phyloP scores from a whole-genome alignment of 164 flowering plant genomes.

The Chimonanthus salicifolius region DNA sequence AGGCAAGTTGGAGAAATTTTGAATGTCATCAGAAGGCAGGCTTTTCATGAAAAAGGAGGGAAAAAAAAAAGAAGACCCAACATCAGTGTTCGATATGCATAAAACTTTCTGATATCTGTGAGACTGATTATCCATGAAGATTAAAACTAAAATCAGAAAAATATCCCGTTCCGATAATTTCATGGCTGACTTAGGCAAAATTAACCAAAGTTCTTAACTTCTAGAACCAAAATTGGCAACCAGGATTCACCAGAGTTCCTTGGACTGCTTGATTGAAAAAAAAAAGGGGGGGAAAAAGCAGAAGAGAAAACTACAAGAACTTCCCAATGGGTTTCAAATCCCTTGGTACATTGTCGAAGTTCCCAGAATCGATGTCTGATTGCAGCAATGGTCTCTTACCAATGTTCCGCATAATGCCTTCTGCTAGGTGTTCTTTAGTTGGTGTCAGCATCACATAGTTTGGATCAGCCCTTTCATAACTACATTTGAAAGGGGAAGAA shows the following conservation, averaged over 20 bases:
- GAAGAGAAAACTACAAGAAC: constrained; percentile 36
- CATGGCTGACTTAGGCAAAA: not conserved
- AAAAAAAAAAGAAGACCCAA: no score
- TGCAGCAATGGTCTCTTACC: constrained; percentile 70
- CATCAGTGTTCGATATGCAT: no score
- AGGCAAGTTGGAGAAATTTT: no score
- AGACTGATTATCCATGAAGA: no score
- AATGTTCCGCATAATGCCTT: constrained; percentile 53
- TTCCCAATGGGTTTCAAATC: constrained; percentile 70
- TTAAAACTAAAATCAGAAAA: not conserved
- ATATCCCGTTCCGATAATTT: not conserved
- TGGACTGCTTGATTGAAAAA: not conserved
- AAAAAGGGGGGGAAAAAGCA: not conserved
- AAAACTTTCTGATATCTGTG: no score
- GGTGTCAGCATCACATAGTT: constrained; percentile 92
- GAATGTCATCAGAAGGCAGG: no score
- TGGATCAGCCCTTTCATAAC: constrained; percentile 91
- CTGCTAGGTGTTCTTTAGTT: constrained; percentile 83
- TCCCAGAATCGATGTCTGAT: constrained; percentile 58
- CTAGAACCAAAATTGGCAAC: not conserved
- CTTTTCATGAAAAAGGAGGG: no score
- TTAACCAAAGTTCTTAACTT: not conserved
- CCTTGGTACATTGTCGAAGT: constrained; percentile 58
- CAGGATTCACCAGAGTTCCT: not conserved
- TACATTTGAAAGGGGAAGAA: constrained; percentile 21